These are phyloP conservation scores for Monosporozyma aerobia DNA, from an alignment of 805 yeast genomes.

Conservation along the genomic window DNA sequence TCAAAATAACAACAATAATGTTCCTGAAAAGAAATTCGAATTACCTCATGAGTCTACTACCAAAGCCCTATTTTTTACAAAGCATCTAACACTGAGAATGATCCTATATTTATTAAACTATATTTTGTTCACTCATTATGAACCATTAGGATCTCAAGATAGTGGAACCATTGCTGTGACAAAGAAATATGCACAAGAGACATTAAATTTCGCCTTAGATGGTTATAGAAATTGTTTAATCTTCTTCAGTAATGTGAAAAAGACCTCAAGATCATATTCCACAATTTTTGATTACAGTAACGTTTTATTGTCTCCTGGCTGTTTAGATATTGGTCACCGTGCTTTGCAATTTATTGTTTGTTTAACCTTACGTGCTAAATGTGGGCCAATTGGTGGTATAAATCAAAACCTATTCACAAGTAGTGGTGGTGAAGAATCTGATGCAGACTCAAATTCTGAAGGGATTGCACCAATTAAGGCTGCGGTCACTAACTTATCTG, in stretches of 20 bases:
- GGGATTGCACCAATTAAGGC: conserved; percentile 5
- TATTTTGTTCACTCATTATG: conserved; percentile 37
- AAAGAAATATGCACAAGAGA: conserved; percentile 34
- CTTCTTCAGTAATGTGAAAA: conserved; percentile 32
- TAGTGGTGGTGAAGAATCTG: conserved; percentile 25
- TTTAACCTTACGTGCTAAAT: conserved; percentile 39
- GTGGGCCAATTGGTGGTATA: conserved; percentile 35
- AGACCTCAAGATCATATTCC: conserved; percentile 28
- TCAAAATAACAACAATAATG: background rate
- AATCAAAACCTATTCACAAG: conserved; percentile 22
- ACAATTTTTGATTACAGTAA: conserved; percentile 34
- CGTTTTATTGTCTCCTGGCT: conserved; percentile 39
- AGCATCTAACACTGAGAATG: conserved; percentile 37
- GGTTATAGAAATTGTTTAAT: conserved; percentile 35
- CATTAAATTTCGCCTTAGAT: conserved; percentile 36
- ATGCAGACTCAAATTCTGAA: conserved; percentile 5
- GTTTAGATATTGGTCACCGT: conserved; percentile 46
- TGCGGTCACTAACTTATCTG: conserved; percentile 13
- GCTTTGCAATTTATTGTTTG: conserved; percentile 52
- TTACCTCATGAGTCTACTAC: conserved; percentile 35
- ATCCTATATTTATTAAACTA: conserved; percentile 43
- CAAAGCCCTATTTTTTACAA: conserved; percentile 32
- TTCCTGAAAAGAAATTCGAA: conserved; percentile 27
- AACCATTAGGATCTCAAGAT: conserved; percentile 33
- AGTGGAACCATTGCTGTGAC: conserved; percentile 29